Conservation (phyloP, 2,329 filamentous ascomycete species). For the Trichoderma arundinaceum region DNA sequence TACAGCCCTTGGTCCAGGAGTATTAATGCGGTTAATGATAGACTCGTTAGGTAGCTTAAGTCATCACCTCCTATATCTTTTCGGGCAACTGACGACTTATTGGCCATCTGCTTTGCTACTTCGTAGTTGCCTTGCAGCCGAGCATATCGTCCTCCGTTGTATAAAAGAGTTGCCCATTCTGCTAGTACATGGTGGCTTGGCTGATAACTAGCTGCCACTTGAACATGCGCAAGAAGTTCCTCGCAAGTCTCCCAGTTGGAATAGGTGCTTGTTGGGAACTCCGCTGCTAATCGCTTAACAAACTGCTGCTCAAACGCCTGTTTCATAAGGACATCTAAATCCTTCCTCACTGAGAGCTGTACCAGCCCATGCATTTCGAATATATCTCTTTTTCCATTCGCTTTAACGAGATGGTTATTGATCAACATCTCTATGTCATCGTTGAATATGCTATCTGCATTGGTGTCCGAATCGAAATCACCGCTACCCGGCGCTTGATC, state of each 20-base stretch:
- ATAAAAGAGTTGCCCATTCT: conserved; percentile 18
- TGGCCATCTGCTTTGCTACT: conserved; percentile 15
- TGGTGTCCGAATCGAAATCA: not conserved
- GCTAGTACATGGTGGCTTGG: not conserved
- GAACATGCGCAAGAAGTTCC: conserved; percentile 1
- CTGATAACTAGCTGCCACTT: conserved; percentile 1
- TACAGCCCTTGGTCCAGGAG: conserved; percentile 13
- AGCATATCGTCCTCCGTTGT: conserved; percentile 16
- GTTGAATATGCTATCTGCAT: not conserved
- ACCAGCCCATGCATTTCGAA: conserved; percentile 34
- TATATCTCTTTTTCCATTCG: conserved; percentile 5
- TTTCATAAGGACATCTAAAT: not conserved
- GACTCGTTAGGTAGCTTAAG: no score
- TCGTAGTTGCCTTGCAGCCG: conserved; percentile 20
- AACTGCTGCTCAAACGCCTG: not conserved
- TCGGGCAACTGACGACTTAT: not conserved
- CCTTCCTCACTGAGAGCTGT: conserved; percentile 26
- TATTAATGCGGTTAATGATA: not conserved
- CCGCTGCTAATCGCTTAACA: conserved; percentile 9
- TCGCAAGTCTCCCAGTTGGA: not conserved
- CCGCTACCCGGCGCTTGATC: no score
- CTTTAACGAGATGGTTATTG: conserved; percentile 1
- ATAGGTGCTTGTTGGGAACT: conserved; percentile 34
- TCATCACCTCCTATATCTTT: not conserved
- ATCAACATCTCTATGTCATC: conserved; percentile 12